Percentiles rank a stretch among this genome's conserved stretches.
Evolutionary conservation across 306 rosid genomes (phyloP).

Genomic region (Corylus avellana): DNA sequence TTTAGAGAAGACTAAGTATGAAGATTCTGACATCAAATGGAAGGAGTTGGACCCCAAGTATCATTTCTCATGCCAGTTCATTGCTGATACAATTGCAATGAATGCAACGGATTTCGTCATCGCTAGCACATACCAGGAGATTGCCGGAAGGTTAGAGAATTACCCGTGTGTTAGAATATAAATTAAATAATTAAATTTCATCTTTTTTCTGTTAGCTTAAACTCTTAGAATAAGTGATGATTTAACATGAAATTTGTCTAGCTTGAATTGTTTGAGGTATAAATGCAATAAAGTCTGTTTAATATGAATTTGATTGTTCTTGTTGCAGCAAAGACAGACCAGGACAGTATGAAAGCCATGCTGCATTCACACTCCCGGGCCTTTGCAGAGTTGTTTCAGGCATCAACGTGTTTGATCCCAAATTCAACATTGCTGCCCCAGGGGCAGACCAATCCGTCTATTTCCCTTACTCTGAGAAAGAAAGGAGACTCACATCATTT

Average conservation of each 20-base stretch:
- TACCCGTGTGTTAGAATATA: background rate
- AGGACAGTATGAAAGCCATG: slow-evolving; percentile 89
- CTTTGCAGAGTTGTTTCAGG: slow-evolving; percentile 93
- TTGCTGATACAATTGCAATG: slow-evolving; percentile 85
- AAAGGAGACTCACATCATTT: slow-evolving; percentile 53
- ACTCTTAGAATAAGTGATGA: too few species aligned
- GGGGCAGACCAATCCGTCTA: slow-evolving; percentile 85
- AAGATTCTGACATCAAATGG: slow-evolving; percentile 90
- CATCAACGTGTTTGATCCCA: slow-evolving; percentile 86
- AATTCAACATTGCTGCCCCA: slow-evolving; percentile 91
- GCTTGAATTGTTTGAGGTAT: background rate
- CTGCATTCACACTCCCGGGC: slow-evolving; percentile 89
- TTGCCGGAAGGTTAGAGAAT: slow-evolving; percentile 83
- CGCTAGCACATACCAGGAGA: slow-evolving; percentile 93
- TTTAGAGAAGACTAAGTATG: slow-evolving; percentile 89
- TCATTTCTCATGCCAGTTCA: slow-evolving; percentile 94
- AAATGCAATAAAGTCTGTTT: background rate
- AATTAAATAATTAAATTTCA: too few species aligned
- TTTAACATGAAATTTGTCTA: too few species aligned
- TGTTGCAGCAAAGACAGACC: slow-evolving; percentile 85
- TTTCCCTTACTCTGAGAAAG: slow-evolving; percentile 64
- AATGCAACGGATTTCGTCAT: slow-evolving; percentile 90
- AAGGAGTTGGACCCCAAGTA: slow-evolving; percentile 86
- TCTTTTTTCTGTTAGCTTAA: too few species aligned
- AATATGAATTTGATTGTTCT: slow-evolving; percentile 28